phyloP scores from a whole-genome alignment of 371 early-diverging fungal genomes.

The Mortierella sp. region DNA sequence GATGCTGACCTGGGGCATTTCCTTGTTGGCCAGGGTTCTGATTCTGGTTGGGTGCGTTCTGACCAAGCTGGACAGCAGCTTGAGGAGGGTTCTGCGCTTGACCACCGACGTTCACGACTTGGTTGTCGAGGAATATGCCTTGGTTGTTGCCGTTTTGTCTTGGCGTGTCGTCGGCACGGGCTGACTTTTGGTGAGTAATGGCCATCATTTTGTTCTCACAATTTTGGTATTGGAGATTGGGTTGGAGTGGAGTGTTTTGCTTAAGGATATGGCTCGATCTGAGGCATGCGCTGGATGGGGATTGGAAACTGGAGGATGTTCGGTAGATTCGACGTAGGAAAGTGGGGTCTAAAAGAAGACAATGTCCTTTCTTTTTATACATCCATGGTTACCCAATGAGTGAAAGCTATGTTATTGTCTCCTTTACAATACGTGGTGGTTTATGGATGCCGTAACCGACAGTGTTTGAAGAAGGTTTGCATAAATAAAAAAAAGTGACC shows the following conservation, averaged over 20 bases:
- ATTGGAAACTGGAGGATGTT: background rate
- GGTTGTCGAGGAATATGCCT: background rate
- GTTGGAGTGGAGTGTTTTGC: background rate
- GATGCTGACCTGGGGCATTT: background rate
- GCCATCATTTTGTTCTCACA: background rate
- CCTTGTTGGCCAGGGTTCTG: background rate
- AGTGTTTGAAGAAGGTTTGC: background rate
- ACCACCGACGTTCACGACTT: background rate
- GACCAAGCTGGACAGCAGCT: background rate
- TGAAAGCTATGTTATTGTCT: background rate
- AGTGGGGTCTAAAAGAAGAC: background rate
- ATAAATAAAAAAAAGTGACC: background rate
- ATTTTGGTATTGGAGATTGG: background rate
- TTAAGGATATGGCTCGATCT: background rate
- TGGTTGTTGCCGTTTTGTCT: background rate
- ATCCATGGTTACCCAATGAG: background rate
- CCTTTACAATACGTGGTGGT: background rate
- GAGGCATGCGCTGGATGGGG: background rate
- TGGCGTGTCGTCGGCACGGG: background rate
- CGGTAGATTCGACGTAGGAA: background rate
- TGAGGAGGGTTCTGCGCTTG: background rate
- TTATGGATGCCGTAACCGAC: background rate
- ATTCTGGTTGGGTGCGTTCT: background rate
- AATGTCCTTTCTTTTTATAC: background rate
- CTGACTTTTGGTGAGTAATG: background rate